Conservation (phyloP, 1,139 yeast species). For the Suhomyces maxii region DNA sequence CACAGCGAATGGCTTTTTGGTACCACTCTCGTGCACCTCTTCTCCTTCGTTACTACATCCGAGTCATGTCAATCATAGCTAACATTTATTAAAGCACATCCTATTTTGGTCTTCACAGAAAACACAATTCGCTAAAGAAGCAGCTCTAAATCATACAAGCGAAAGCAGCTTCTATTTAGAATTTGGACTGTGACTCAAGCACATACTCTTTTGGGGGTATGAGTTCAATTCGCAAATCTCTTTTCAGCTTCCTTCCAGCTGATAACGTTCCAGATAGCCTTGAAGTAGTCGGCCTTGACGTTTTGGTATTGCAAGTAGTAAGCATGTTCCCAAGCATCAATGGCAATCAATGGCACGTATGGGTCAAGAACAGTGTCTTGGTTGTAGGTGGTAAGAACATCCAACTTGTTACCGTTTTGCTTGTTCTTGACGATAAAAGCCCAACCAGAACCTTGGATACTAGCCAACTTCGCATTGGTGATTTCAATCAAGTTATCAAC, state of each 20-base stretch:
- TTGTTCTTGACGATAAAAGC: slow-evolving; percentile 47
- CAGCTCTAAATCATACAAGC: no score
- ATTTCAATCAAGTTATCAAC: slow-evolving; percentile 39
- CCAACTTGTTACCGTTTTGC: slow-evolving; percentile 40
- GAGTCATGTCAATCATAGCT: no score
- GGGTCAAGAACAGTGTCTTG: slow-evolving; percentile 49
- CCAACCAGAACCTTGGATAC: slow-evolving; percentile 53
- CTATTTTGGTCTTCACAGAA: no score
- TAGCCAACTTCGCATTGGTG: slow-evolving; percentile 43
- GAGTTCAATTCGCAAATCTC: slow-evolving; percentile 22
- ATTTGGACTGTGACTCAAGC: not conserved
- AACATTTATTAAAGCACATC: no score
- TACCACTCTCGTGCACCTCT: no score
- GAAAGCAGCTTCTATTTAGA: no score
- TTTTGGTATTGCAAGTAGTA: slow-evolving; percentile 51
- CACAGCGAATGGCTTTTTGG: no score
- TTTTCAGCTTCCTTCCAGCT: slow-evolving; percentile 50
- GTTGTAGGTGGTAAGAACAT: slow-evolving; percentile 44
- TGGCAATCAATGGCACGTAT: slow-evolving; percentile 44
- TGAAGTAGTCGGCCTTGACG: slow-evolving; percentile 48
- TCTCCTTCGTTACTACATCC: no score
- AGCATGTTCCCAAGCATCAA: slow-evolving; percentile 56
- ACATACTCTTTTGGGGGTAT: not conserved
- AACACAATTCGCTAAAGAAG: no score
- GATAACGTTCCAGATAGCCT: slow-evolving; percentile 50